Evolutionary conservation across 495 filamentous ascomycete genomes (phyloP), one percentile per base, ranked within the genome.

Genomic region (Hamigera avellanea): DNA sequence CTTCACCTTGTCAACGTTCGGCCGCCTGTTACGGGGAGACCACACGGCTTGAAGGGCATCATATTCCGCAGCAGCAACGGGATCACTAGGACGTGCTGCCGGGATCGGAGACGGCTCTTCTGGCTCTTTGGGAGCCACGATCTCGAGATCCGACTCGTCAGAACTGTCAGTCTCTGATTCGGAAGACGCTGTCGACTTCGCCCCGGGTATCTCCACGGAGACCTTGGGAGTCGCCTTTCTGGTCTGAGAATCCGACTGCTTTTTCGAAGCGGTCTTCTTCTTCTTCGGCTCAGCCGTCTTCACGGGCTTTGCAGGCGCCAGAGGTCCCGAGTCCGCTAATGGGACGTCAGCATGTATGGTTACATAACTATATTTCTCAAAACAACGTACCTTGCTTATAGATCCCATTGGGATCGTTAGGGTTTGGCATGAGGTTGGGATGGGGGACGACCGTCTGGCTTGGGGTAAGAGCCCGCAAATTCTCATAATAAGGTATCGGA

Each of bases 41-140:
- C 80, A 83, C 13, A 83, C 66, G 14, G 76, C 75, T 49, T 73
- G 70, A 17, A 81, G 62, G 1, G 72, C 59, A 42, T 84, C 79
- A 46, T 80, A 83, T 28, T 70, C 55, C 0, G 72, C 62, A 17
- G 69, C 78, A 39, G 67, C 69, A 23, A 64, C 46, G 2, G 71
- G 64, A 33, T 74, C 70, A 15, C 34, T 64, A 18, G 74, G 71
- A 8, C 70, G 65, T 44, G 28, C 43, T 26, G 56, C 18, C 4
- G 78, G 73, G n/a, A 76, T 43, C 12, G 73, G 71, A 13, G 69
- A 73, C 4, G 54, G 54, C 35, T 80, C 72, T 19, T 61, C 57
- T 3, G 60, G 57, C 2, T 38, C 41, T 32, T 57, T 4, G 28
- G 48, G 44, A 27, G 48, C 48, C 19, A 33, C 49, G 28, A 74